phyloP scores from a whole-genome alignment of 495 filamentous ascomycete genomes.

The Hypoxylon subgilvum region DNA sequence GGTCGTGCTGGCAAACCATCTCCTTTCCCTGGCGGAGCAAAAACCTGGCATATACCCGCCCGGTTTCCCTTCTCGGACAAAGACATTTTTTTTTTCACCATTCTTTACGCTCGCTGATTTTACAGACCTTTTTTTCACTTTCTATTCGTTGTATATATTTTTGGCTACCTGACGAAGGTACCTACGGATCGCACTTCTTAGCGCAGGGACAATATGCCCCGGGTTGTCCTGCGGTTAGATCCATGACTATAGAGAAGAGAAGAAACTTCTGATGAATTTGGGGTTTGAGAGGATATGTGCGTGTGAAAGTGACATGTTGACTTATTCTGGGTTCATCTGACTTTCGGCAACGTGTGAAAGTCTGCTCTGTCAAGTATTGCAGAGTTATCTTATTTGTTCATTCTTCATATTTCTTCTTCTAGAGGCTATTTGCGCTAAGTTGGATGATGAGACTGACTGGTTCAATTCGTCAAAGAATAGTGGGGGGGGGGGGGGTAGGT shows the following conservation, averaged over 20 bases:
- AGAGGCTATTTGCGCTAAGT: not conserved
- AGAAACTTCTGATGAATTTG: not conserved
- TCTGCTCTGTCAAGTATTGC: not conserved
- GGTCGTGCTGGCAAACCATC: slow-evolving; percentile 32
- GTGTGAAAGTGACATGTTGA: slow-evolving; percentile 1
- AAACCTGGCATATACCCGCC: slow-evolving; percentile 11
- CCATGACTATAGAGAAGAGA: slow-evolving; percentile 18
- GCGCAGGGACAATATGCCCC: slow-evolving; percentile 23
- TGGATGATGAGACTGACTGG: slow-evolving; percentile 6
- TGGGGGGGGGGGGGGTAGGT: too few relatives aligned
- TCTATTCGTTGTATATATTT: slow-evolving; percentile 20
- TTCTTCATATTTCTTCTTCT: not conserved
- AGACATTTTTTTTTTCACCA: slow-evolving; percentile 10
- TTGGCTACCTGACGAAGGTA: too few relatives aligned
- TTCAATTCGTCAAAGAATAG: not conserved
- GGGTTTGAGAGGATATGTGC: not conserved
- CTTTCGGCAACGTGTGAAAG: not conserved
- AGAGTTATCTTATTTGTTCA: not conserved
- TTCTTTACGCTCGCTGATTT: slow-evolving; percentile 28
- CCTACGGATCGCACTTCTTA: slow-evolving; percentile 21
- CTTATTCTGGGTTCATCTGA: not conserved
- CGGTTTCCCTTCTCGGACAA: slow-evolving; percentile 31
- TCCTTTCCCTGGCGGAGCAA: slow-evolving; percentile 20
- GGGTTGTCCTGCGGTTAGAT: slow-evolving; percentile 18
- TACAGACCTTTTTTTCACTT: not conserved